Evolutionary conservation across 768 basidiomycete genomes (phyloP).

Genomic region (Phanerodontia chrysosporium): DNA sequence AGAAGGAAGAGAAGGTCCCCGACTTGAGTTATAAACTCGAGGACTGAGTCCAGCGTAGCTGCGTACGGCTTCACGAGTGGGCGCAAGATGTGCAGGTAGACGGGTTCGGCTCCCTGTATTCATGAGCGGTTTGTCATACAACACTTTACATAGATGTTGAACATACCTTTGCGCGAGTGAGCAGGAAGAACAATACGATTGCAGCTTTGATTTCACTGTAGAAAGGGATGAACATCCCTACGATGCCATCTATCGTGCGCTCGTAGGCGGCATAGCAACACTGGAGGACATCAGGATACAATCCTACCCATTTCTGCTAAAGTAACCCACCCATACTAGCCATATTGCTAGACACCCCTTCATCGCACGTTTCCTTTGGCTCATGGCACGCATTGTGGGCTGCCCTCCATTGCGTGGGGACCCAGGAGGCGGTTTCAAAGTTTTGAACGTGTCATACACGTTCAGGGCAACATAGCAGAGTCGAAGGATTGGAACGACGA

Average conservation of each 20-base stretch:
- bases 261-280: constrained; percentile 69
- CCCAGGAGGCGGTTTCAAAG: constrained; percentile 61
- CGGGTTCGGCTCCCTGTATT: constrained; percentile 76
- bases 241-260: constrained; percentile 54
- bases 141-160: not conserved
- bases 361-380: constrained; percentile 79
- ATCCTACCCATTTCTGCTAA: not conserved
- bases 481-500: constrained; percentile 64
- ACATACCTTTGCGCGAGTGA: constrained; percentile 68
- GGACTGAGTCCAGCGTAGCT: constrained; percentile 54
- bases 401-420: constrained; percentile 50
- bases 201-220: constrained; percentile 80
- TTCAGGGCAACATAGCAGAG: constrained; percentile 72
- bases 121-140: not conserved
- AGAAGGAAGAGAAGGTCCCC: constrained; percentile 57
- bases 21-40: constrained; percentile 57
- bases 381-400: constrained; percentile 62
- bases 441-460: constrained; percentile 83
- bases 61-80: constrained; percentile 76
- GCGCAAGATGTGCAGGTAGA: constrained; percentile 76
- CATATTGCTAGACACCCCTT: constrained; percentile 82
- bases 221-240: constrained; percentile 75
- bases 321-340: constrained; percentile 72
- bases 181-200: constrained; percentile 65
- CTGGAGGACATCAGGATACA: constrained; percentile 33